Evolutionary conservation across 208 protist species (phyloP), one percentile per base, ranked within the genome.

Genomic region (Trypanosoma lewisi): DNA sequence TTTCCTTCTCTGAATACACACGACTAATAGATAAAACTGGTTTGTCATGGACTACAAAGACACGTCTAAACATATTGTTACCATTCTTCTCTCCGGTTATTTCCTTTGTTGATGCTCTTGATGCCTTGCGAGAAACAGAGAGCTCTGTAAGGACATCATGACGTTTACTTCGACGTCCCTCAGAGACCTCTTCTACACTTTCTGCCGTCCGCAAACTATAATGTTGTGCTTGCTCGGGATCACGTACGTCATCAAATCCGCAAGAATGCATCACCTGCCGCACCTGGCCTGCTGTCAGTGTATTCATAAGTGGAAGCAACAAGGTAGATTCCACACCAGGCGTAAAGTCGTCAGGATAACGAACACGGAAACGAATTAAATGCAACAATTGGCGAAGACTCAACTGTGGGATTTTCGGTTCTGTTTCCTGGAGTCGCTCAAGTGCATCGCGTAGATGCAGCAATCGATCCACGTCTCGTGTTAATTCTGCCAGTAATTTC

Each of bases 351-450:
- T 80, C 66, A 1, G 76, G 84, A 49, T 88, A 87, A 27, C 70
- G 80, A 56, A 87, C 82, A 17, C 77, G 70, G 19, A 69, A 76
- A 17, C 76, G 76, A 57, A 82, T 82, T 31, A 89, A 63, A 44
- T 88, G 80, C 19, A 89, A 80, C 12, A 89, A 70, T 63, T 93
- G 86, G 12, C 86, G 77, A 27, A 93, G 71, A 51, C 74, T 84
- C 51, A 93, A 71, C 44, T 83, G 80, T 37, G 83, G 78, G 37
- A 89, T 82, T 67, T 93, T 93, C 19, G 73, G 67, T 36, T 93
- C 86, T 17, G 73, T 78, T 11, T 23, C 58, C 44, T 77, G 82
- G 52, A 89, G 53, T 30, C 37, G 54, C 44, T 81, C 76, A 30
- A 93, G 72, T 56, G 73, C 72, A 44, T 75, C 63, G 23, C 78